phyloP scores from a whole-genome alignment of 2,329 filamentous ascomycete species.

The Aspergillus pseudoglaucus region DNA sequence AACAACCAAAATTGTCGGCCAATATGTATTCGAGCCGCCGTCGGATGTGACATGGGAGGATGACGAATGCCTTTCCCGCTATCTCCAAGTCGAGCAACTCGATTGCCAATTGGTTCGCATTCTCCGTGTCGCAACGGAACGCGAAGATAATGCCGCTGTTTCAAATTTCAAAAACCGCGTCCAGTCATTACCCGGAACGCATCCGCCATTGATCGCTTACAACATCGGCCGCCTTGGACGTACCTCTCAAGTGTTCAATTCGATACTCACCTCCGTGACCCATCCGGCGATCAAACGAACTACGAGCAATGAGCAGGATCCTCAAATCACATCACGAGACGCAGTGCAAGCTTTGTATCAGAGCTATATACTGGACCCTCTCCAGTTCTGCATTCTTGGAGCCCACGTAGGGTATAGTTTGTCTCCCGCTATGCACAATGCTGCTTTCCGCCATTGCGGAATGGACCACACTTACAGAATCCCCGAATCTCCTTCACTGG shows the following conservation, averaged over 20 bases:
- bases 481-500: constrained; percentile 29
- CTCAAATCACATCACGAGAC: constrained; percentile 32
- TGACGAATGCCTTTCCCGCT: constrained; percentile 24
- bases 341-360: constrained; percentile 34
- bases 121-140: constrained; percentile 26
- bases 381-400: constrained; percentile 38
- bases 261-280: constrained; percentile 35
- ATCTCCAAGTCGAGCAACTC: constrained; percentile 30
- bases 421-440: constrained; percentile 40
- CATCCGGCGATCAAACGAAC: constrained; percentile 29
- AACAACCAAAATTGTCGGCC: constrained; percentile 37
- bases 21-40: constrained; percentile 26
- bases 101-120: constrained; percentile 36
- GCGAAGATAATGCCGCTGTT: constrained; percentile 33
- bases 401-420: constrained; percentile 37
- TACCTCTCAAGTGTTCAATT: constrained; percentile 40
- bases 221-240: constrained; percentile 35
- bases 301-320: constrained; percentile 19
- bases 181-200: constrained; percentile 22
- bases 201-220: constrained; percentile 34
- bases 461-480: constrained; percentile 36
- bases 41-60: constrained; percentile 29
- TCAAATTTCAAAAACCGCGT: constrained; percentile 33
- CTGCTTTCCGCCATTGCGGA: constrained; percentile 34
- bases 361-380: constrained; percentile 36